Evolutionary conservation across 1,139 yeast genomes (phyloP).

Genomic region (Yamadazyma diospyri): DNA sequence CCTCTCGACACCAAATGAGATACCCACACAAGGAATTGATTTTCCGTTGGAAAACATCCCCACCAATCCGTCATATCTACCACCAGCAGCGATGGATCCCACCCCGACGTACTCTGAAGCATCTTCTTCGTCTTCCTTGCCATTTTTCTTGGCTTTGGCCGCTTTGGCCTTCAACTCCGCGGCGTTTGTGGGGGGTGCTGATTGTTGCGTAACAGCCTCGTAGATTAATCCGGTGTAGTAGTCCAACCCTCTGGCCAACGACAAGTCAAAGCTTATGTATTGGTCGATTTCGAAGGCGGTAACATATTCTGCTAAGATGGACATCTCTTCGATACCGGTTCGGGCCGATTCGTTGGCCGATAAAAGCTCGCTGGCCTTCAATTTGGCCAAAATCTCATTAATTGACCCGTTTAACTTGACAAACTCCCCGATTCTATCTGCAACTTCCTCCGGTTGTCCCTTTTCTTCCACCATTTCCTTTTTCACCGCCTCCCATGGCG

Average conservation of each 20-base stretch:
- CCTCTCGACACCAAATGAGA: slow-evolving; percentile 95
- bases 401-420: slow-evolving; percentile 81
- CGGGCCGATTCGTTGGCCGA: slow-evolving; percentile 66
- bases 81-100: slow-evolving; percentile 98
- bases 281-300: slow-evolving; percentile 72
- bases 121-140: slow-evolving; percentile 70
- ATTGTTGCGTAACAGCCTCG: slow-evolving; percentile 91
- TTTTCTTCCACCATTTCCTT: slow-evolving; percentile 90
- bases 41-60: slow-evolving; percentile 95
- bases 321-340: slow-evolving; percentile 80
- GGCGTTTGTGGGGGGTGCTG: slow-evolving; percentile 89
- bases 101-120: slow-evolving; percentile 97
- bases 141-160: slow-evolving; percentile 15
- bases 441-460: slow-evolving; percentile 85
- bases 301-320: slow-evolving; percentile 66
- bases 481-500: slow-evolving; percentile 92
- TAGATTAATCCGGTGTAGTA: slow-evolving; percentile 95
- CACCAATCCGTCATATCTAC: slow-evolving; percentile 92
- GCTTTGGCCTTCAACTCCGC: slow-evolving; percentile 58
- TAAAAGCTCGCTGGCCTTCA: slow-evolving; percentile 57
- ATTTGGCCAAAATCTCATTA: slow-evolving; percentile 57
- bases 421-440: slow-evolving; percentile 87
- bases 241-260: slow-evolving; percentile 95
- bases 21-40: slow-evolving; percentile 95
- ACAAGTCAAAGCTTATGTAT: slow-evolving; percentile 78